Evolutionary conservation across 208 protist species (phyloP).

Genomic region (Trypanosoma lewisi): DNA sequence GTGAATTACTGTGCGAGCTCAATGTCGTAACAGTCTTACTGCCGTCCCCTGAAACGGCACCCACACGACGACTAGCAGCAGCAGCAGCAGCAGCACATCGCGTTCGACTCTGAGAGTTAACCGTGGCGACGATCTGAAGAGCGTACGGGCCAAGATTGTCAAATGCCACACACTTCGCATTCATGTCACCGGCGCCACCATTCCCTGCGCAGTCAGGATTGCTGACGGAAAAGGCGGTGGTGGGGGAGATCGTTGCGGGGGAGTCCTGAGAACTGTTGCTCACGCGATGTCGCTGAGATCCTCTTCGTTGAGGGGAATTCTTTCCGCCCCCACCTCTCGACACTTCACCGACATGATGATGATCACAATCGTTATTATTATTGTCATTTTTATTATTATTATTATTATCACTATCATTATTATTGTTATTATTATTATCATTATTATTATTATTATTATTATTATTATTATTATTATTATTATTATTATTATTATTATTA

Average conservation of each 20-base stretch:
- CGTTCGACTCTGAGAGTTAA: background rate
- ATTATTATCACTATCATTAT: background rate
- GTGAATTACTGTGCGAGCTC: background rate
- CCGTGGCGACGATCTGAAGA: conserved; percentile 19
- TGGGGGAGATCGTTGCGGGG: too few relatives aligned
- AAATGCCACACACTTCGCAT: background rate
- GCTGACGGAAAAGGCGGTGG: background rate
- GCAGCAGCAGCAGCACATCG: background rate
- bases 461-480: too few relatives aligned
- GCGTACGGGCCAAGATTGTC: conserved; percentile 11
- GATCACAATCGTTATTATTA: background rate
- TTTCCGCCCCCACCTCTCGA: background rate
- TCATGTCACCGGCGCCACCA: background rate
- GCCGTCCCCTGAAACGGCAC: background rate
- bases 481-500: too few relatives aligned
- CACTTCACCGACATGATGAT: background rate
- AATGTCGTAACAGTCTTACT: too few relatives aligned
- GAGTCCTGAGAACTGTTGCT: background rate
- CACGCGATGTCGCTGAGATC: background rate
- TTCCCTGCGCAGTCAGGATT: background rate
- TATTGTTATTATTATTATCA: background rate
- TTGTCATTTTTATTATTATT: background rate
- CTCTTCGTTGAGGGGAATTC: background rate
- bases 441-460: background rate
- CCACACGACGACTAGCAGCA: background rate